phyloP scores from a whole-genome alignment of 2,329 filamentous ascomycete species.

The Colletotrichum musicola region DNA sequence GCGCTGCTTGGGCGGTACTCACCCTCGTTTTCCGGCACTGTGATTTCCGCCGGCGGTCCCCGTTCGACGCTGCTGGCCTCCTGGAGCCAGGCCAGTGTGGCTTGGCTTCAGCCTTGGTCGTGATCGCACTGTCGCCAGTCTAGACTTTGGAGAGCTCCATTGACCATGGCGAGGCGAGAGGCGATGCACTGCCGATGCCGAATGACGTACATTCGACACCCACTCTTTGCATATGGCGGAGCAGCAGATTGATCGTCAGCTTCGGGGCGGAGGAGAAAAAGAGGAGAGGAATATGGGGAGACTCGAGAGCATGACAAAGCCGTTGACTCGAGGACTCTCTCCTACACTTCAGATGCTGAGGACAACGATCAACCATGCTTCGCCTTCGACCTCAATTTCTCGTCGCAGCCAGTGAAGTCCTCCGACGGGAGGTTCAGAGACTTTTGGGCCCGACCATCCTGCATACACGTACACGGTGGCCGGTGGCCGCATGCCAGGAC shows the following conservation, averaged over 20 bases:
- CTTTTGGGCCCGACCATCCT: conserved; percentile 20
- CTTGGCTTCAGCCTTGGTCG: neutral
- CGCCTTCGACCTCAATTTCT: neutral
- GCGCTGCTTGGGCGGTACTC: neutral
- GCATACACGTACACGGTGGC: conserved; percentile 22
- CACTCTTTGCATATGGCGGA: conserved; percentile 34
- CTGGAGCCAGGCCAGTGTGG: conserved; percentile 9
- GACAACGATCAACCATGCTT: conserved; percentile 39
- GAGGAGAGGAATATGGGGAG: conserved; percentile 21
- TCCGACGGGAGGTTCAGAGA: conserved; percentile 11
- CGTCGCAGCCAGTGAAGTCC: conserved; percentile 10
- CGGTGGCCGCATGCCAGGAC: conserved; percentile 22
- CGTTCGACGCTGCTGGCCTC: conserved; percentile 1
- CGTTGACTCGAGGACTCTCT: conserved; percentile 8
- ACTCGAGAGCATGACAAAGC: conserved; percentile 25
- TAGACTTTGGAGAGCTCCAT: conserved; percentile 10
- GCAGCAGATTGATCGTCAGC: conserved; percentile 31
- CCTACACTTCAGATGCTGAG: conserved; percentile 22
- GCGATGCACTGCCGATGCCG: conserved; percentile 36
- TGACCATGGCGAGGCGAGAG: conserved; percentile 27
- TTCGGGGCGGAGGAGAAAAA: conserved; percentile 30
- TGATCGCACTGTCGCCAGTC: conserved; percentile 26
- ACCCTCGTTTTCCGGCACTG: conserved; percentile 8
- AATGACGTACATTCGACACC: conserved; percentile 39
- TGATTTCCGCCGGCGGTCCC: conserved; percentile 16